Evolutionary conservation across 106 monocot species (phyloP).

Genomic region (Dioscorea zingiberensis): DNA sequence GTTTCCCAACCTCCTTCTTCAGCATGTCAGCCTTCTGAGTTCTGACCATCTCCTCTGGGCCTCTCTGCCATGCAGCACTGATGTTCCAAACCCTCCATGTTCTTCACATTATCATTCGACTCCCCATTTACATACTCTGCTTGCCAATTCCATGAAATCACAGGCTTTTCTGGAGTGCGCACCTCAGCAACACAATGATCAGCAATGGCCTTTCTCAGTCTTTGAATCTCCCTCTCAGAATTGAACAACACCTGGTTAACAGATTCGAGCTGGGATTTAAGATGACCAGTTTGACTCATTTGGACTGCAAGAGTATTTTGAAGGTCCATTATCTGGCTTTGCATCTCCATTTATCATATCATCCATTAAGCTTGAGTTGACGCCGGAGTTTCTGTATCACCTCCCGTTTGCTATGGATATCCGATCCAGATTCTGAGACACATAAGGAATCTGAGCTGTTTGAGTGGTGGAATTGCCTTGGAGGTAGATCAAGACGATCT

Average conservation of each 20-base stretch:
- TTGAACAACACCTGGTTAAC: conserved; percentile 22
- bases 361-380: conserved; percentile 39
- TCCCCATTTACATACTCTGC: too few species aligned
- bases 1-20: conserved; percentile 20
- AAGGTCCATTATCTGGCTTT: conserved; percentile 28
- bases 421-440: conserved; percentile 43
- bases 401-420: conserved; percentile 33
- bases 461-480: conserved; percentile 24
- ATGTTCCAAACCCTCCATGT: too few species aligned
- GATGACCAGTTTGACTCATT: conserved; percentile 16
- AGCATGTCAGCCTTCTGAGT: too few species aligned
- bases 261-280: conserved; percentile 32
- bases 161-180: conserved; percentile 11
- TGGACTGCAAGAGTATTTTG: conserved; percentile 23
- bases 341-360: conserved; percentile 52
- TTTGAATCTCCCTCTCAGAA: conserved; percentile 33
- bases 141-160: too few species aligned
- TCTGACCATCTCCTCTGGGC: too few species aligned
- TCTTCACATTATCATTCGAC: too few species aligned
- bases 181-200: conserved; percentile 27
- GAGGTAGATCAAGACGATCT: conserved; percentile 30
- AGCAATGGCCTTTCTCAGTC: conserved; percentile 25
- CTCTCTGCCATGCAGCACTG: too few species aligned
- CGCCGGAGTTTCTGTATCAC: conserved; percentile 45
- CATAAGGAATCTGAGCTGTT: conserved; percentile 39